Percentiles rank a stretch among this genome's conserved stretches.
Evolutionary conservation across 768 basidiomycete genomes (phyloP).

Genomic region (Hygrophorus pudorinus): DNA sequence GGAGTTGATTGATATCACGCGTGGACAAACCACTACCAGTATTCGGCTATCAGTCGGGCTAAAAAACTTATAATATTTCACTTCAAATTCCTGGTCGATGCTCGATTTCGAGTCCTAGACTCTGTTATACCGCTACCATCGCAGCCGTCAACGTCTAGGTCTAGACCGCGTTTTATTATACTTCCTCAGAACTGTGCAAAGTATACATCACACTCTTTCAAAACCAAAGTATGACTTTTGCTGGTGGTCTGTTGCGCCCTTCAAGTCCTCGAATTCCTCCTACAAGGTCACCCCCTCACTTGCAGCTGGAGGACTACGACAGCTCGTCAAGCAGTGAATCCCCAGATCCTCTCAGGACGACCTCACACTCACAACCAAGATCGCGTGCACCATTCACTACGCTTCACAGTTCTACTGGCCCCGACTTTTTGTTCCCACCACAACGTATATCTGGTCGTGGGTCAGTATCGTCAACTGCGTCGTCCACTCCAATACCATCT

Average conservation of each 20-base stretch:
- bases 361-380: conserved; percentile 8
- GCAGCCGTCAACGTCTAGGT: too few relatives aligned
- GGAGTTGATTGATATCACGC: conserved; percentile 31
- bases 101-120: too few relatives aligned
- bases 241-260: conserved; percentile 15
- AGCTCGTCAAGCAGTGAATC: conserved; percentile 35
- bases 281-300: conserved; percentile 9
- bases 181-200: background rate
- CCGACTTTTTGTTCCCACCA: conserved; percentile 26
- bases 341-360: conserved; percentile 23
- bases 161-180: background rate
- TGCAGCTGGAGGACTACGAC: conserved; percentile 29
- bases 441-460: conserved; percentile 25
- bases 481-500: conserved; percentile 50
- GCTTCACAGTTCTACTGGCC: conserved; percentile 10
- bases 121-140: too few relatives aligned
- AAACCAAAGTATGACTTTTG: conserved; percentile 14
- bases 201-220: conserved; percentile 2
- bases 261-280: conserved; percentile 13
- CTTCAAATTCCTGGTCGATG: too few relatives aligned
- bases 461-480: conserved; percentile 31
- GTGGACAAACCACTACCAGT: background rate
- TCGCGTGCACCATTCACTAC: conserved; percentile 17
- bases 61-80: too few relatives aligned
- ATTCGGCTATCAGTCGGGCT: background rate